A percentile compares a stretch with the other conserved stretches of the same genome.
These are phyloP conservation scores for Dothiorella sarmentorum DNA, from an alignment of 2,329 filamentous ascomycete species.

Conservation along the genomic window DNA sequence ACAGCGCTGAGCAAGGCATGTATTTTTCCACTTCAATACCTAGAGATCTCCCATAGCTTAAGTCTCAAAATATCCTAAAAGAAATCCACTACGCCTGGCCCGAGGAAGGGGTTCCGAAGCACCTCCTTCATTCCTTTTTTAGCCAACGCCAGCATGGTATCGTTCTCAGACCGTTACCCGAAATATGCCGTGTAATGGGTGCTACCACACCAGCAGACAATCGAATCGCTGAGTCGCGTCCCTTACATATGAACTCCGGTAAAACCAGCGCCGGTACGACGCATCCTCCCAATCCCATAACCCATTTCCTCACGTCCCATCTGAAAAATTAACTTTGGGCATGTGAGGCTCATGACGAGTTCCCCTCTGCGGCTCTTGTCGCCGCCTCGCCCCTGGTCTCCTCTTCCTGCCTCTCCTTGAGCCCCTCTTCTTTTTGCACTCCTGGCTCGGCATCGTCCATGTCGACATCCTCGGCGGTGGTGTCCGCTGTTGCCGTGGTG, in stretches of 20 bases:
- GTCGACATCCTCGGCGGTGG: slow-evolving; percentile 12
- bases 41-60: too few species aligned
- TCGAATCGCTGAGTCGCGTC: not conserved
- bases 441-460: slow-evolving; percentile 18
- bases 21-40: too few species aligned
- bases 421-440: slow-evolving; percentile 8
- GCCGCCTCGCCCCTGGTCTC: slow-evolving; percentile 4
- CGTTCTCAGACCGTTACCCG: not conserved
- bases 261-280: not conserved
- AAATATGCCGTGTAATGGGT: not conserved
- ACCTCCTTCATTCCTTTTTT: not conserved
- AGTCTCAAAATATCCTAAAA: too few species aligned
- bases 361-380: not conserved
- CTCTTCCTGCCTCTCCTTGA: slow-evolving; percentile 12
- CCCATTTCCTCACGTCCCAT: not conserved
- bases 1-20: too few species aligned
- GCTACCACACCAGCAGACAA: not conserved
- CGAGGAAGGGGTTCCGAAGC: not conserved
- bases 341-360: not conserved
- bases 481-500: not conserved
- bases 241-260: not conserved
- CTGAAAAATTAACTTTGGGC: not conserved
- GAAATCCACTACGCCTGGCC: not conserved
- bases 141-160: slow-evolving; percentile 14
- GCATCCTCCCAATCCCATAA: not conserved